These are phyloP conservation scores for Quaeritorhiza haematococci DNA, from an alignment of 371 early-diverging fungal genomes.

Conservation along the genomic window DNA sequence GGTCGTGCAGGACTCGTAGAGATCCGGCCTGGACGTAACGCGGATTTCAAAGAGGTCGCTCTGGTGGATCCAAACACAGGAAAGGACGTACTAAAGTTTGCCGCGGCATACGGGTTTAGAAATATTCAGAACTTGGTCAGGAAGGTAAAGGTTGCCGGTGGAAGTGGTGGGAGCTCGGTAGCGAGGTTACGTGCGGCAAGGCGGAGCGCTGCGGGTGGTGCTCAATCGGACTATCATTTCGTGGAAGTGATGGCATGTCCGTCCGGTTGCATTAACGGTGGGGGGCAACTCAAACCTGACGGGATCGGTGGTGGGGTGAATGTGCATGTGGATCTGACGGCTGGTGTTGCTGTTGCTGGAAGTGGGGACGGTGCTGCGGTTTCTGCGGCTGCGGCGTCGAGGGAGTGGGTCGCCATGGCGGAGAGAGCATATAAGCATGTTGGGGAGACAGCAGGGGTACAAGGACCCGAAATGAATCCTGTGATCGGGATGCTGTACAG, in stretches of 20 bases:
- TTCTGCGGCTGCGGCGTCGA: constrained; percentile 11
- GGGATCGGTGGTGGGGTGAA: not conserved
- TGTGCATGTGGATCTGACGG: not conserved
- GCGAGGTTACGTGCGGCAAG: not conserved
- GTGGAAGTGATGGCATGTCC: constrained; percentile 98
- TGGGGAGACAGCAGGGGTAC: constrained; percentile 24
- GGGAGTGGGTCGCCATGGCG: constrained; percentile 50
- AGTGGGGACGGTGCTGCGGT: constrained; percentile 3
- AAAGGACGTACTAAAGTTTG: constrained; percentile 59
- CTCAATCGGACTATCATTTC: constrained; percentile 60
- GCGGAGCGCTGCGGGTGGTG: constrained; percentile 1
- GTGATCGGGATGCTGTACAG: constrained; percentile 49
- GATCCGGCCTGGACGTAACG: constrained; percentile 68
- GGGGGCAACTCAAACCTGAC: constrained; percentile 65
- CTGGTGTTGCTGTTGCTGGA: not conserved
- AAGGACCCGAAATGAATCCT: constrained; percentile 56
- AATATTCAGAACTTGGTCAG: constrained; percentile 94
- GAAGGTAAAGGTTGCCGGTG: constrained; percentile 22
- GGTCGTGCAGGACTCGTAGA: constrained; percentile 26
- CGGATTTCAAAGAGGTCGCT: constrained; percentile 48
- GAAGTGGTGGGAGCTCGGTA: not conserved
- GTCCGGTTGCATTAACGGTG: constrained; percentile 87
- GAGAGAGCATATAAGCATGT: constrained; percentile 54
- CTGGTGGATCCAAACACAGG: constrained; percentile 19
- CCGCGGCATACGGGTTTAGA: constrained; percentile 88